phyloP scores from a whole-genome alignment of 2,329 filamentous ascomycete species.

The Neocucurbitaria cava region DNA sequence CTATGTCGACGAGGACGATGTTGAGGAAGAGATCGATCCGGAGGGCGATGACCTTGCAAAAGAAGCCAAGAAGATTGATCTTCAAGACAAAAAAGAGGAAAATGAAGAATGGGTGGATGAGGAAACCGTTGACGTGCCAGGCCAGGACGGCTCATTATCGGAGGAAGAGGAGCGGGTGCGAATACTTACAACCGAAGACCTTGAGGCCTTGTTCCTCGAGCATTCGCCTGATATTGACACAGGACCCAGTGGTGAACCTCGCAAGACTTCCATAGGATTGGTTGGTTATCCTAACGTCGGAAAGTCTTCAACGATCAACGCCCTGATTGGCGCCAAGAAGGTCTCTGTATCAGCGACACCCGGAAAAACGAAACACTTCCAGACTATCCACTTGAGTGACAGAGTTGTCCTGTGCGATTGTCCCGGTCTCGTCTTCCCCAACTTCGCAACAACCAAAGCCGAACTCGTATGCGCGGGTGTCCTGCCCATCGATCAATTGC shows the following conservation, averaged over 20 bases:
- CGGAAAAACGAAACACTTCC: slow-evolving; percentile 99
- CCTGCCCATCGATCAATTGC: slow-evolving; percentile 92
- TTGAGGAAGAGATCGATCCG: slow-evolving; percentile 51
- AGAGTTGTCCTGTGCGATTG: slow-evolving; percentile 95
- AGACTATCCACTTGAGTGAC: slow-evolving; percentile 93
- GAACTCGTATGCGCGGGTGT: slow-evolving; percentile 96
- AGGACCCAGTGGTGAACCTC: slow-evolving; percentile 56
- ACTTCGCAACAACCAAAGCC: slow-evolving; percentile 95
- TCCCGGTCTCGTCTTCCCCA: slow-evolving; percentile 96
- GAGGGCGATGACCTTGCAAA: slow-evolving; percentile 59
- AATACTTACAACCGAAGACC: slow-evolving; percentile 90
- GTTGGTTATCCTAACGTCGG: slow-evolving; percentile 99
- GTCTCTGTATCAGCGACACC: slow-evolving; percentile 97
- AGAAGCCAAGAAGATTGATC: slow-evolving; percentile 54
- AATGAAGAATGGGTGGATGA: slow-evolving; percentile 51
- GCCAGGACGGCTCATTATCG: slow-evolving; percentile 43
- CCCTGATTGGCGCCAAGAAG: slow-evolving; percentile 97
- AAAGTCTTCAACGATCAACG: slow-evolving; percentile 99
- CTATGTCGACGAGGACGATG: slow-evolving; percentile 54
- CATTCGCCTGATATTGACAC: slow-evolving; percentile 69
- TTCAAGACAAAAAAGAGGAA: slow-evolving; percentile 53
- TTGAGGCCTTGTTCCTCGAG: slow-evolving; percentile 85
- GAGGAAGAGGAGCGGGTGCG: slow-evolving; percentile 60
- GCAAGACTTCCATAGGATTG: slow-evolving; percentile 87
- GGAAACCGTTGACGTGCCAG: slow-evolving; percentile 46